Percentiles rank a stretch among this genome's conserved stretches.
These are phyloP conservation scores for Suillus weaverae DNA, from an alignment of 768 basidiomycete species.

Conservation along the genomic window DNA sequence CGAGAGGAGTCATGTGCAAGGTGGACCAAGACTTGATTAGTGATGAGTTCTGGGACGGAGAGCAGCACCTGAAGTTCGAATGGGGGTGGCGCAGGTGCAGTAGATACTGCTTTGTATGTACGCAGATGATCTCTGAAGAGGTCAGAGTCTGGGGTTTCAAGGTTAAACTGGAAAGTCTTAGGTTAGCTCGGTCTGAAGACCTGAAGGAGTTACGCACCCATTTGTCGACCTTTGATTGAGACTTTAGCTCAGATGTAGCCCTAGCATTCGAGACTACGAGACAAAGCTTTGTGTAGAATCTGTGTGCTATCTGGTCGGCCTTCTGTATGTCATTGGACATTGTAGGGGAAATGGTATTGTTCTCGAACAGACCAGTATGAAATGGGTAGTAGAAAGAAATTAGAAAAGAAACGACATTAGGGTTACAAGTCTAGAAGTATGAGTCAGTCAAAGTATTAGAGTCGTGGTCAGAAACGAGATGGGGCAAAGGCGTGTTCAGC, in stretches of 20 bases:
- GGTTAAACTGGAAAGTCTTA: slow-evolving; percentile 60
- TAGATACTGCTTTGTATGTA: slow-evolving; percentile 60
- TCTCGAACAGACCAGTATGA: slow-evolving; percentile 17
- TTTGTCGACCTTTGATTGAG: slow-evolving; percentile 65
- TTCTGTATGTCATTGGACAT: slow-evolving; percentile 59
- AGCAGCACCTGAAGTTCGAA: slow-evolving; percentile 72
- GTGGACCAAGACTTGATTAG: slow-evolving; percentile 74
- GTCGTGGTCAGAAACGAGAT: slow-evolving; percentile 1
- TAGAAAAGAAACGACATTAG: slow-evolving; percentile 32
- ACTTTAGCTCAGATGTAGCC: slow-evolving; percentile 49
- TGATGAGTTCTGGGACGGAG: slow-evolving; percentile 63
- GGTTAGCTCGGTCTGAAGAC: background rate
- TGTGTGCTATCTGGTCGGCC: slow-evolving; percentile 85
- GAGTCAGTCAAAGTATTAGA: background rate
- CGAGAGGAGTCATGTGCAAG: slow-evolving; percentile 58
- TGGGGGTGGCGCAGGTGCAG: slow-evolving; percentile 38
- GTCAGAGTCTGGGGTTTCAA: slow-evolving; percentile 76
- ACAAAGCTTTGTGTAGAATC: slow-evolving; percentile 80
- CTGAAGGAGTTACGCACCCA: slow-evolving; percentile 57
- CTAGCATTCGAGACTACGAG: slow-evolving; percentile 74
- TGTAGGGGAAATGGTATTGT: slow-evolving; percentile 28
- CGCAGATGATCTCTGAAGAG: slow-evolving; percentile 61
- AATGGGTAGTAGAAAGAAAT: slow-evolving; percentile 26
- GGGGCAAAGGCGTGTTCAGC: slow-evolving; percentile 5
- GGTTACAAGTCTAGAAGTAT: slow-evolving; percentile 25